Conservation (phyloP, 2,329 filamentous ascomycete species). For the Phoma herbarum region DNA sequence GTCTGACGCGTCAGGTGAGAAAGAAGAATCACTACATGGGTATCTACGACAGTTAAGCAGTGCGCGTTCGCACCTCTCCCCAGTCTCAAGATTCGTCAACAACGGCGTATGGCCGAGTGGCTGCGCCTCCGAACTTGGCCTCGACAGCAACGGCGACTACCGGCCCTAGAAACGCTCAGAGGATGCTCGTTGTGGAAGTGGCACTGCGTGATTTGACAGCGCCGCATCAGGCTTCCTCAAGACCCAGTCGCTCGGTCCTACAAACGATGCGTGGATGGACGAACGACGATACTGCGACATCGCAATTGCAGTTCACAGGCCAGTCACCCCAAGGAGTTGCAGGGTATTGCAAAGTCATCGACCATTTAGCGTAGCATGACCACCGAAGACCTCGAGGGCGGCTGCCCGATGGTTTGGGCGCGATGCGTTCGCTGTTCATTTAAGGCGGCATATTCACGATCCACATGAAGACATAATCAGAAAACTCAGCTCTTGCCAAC, state of each 20-base stretch:
- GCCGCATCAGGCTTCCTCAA: background rate
- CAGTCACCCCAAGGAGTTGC: slow-evolving; percentile 14
- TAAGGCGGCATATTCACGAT: slow-evolving; percentile 20
- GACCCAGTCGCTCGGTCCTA: background rate
- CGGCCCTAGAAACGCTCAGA: background rate
- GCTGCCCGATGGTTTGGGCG: slow-evolving; percentile 6
- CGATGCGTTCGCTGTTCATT: slow-evolving; percentile 19
- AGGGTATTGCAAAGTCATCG: slow-evolving; percentile 47
- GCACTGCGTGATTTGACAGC: slow-evolving; percentile 3
- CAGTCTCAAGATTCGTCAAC: background rate
- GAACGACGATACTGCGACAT: slow-evolving; percentile 10
- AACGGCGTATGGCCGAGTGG: background rate
- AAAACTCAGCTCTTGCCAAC: background rate
- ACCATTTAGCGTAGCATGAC: slow-evolving; percentile 27
- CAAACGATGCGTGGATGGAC: slow-evolving; percentile 16
- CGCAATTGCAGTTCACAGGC: slow-evolving; percentile 17
- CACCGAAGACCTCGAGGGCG: background rate
- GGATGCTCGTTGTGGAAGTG: background rate
- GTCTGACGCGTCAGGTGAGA: background rate
- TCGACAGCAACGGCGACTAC: background rate
- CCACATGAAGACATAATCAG: slow-evolving; percentile 1
- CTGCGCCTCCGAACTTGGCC: slow-evolving; percentile 1
- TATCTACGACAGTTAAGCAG: background rate
- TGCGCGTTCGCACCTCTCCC: background rate
- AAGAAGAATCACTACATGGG: background rate